phyloP scores from a whole-genome alignment of 495 filamentous ascomycete species.

The Podospora sp. region DNA sequence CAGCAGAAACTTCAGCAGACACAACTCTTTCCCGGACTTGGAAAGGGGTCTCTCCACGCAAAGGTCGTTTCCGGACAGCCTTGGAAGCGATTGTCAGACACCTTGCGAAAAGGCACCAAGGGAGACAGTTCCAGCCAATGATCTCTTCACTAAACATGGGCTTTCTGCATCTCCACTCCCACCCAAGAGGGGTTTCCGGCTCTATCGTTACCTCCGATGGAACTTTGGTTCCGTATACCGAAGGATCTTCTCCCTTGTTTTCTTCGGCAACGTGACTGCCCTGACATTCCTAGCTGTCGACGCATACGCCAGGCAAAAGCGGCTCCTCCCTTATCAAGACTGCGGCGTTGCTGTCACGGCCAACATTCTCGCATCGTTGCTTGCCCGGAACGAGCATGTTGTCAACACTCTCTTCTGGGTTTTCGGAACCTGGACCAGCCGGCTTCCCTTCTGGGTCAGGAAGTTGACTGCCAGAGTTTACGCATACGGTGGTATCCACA shows the following conservation, averaged over 20 bases:
- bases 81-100: neutral
- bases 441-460: constrained; percentile 64
- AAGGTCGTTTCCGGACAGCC: neutral
- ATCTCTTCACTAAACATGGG: constrained; percentile 23
- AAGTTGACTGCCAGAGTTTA: constrained; percentile 72
- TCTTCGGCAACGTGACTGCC: constrained; percentile 34
- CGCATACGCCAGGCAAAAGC: neutral
- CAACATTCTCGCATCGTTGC: constrained; percentile 51
- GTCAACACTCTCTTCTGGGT: constrained; percentile 71
- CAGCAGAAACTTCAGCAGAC: constrained; percentile 17
- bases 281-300: constrained; percentile 26
- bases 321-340: constrained; percentile 29
- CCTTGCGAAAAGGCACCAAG: neutral
- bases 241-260: constrained; percentile 39
- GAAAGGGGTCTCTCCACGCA: constrained; percentile 11
- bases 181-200: constrained; percentile 32
- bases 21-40: constrained; percentile 19
- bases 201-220: constrained; percentile 38
- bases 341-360: constrained; percentile 46
- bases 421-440: constrained; percentile 58
- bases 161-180: constrained; percentile 29
- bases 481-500: constrained; percentile 77
- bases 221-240: constrained; percentile 43
- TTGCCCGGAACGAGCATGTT: constrained; percentile 74
- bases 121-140: neutral